These are phyloP conservation scores for Aspergillus pseudotamarii DNA, from an alignment of 2,329 filamentous ascomycete species.

Conservation along the genomic window DNA sequence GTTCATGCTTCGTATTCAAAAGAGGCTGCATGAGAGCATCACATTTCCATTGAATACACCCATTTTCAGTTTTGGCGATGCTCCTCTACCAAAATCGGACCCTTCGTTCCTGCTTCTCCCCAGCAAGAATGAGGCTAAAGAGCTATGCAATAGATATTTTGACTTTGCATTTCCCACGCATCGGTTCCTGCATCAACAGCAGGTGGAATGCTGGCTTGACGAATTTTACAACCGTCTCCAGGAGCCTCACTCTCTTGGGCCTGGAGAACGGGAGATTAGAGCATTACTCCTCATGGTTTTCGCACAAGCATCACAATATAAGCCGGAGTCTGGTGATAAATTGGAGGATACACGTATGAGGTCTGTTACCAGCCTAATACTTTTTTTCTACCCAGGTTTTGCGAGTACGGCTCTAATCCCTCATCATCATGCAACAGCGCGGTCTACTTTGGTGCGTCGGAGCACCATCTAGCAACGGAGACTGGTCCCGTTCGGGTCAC, in stretches of 20 bases:
- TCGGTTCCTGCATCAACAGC: conserved; percentile 22
- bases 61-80: conserved; percentile 23
- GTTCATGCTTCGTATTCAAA: conserved; percentile 20
- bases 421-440: conserved; percentile 11
- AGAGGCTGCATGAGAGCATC: conserved; percentile 16
- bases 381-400: no score
- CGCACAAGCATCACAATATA: conserved; percentile 54
- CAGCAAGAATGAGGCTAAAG: conserved; percentile 12
- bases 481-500: conserved; percentile 35
- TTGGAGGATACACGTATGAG: conserved; percentile 19
- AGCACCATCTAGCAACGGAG: conserved; percentile 37
- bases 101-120: conserved; percentile 18
- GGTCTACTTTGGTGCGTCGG: conserved; percentile 25
- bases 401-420: neutral
- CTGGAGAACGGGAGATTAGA: conserved; percentile 29
- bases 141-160: conserved; percentile 20
- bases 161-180: conserved; percentile 26
- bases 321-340: conserved; percentile 27
- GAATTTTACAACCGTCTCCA: conserved; percentile 18
- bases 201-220: conserved; percentile 20
- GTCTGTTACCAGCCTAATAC: conserved; percentile 1
- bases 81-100: conserved; percentile 15
- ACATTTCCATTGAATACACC: conserved; percentile 14
- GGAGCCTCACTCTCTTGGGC: neutral
- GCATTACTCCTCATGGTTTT: conserved; percentile 58